Conservation (phyloP, 805 yeast genomes). For the Wickerhamomyces rabaulensis region DNA sequence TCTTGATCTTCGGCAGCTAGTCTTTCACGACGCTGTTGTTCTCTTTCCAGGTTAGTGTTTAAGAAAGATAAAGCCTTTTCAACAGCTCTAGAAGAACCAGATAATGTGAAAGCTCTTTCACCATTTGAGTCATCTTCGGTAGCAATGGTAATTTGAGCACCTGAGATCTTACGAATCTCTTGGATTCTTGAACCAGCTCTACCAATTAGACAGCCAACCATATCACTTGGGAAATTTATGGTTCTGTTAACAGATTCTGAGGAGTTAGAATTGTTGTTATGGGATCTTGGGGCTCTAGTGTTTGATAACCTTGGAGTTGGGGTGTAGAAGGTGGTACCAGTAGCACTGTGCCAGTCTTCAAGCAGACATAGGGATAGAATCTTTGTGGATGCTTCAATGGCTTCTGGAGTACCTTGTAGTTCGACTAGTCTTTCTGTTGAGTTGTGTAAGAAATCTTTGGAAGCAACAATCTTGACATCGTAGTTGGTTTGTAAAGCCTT, state of each 20-base stretch:
- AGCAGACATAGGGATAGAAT: slow-evolving; percentile 65
- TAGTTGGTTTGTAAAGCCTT: slow-evolving; percentile 68
- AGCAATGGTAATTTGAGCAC: slow-evolving; percentile 73
- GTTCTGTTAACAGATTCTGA: slow-evolving; percentile 30
- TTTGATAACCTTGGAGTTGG: slow-evolving; percentile 33
- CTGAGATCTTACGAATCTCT: slow-evolving; percentile 73
- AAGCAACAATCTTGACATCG: slow-evolving; percentile 78
- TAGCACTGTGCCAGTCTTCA: slow-evolving; percentile 66
- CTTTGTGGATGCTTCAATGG: slow-evolving; percentile 51
- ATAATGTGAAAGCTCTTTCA: slow-evolving; percentile 66
- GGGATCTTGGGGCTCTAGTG: slow-evolving; percentile 3
- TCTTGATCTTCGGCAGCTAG: slow-evolving; percentile 13
- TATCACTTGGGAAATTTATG: slow-evolving; percentile 65
- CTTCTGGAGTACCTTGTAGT: slow-evolving; percentile 70
- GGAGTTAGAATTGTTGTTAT: slow-evolving; percentile 14
- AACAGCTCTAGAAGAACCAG: slow-evolving; percentile 46
- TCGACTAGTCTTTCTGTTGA: slow-evolving; percentile 86
- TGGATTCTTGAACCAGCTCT: slow-evolving; percentile 81
- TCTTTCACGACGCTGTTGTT: slow-evolving; percentile 44
- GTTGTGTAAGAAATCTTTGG: slow-evolving; percentile 75
- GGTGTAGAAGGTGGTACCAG: slow-evolving; percentile 58
- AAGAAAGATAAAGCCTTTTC: slow-evolving; percentile 56
- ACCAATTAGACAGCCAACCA: slow-evolving; percentile 89
- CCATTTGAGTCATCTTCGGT: slow-evolving; percentile 59
- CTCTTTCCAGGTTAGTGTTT: slow-evolving; percentile 53